A percentile compares a stretch with the other conserved stretches of the same genome.
Evolutionary conservation across 257 asterid species (phyloP).

Genomic region (Solanum medicagineum): DNA sequence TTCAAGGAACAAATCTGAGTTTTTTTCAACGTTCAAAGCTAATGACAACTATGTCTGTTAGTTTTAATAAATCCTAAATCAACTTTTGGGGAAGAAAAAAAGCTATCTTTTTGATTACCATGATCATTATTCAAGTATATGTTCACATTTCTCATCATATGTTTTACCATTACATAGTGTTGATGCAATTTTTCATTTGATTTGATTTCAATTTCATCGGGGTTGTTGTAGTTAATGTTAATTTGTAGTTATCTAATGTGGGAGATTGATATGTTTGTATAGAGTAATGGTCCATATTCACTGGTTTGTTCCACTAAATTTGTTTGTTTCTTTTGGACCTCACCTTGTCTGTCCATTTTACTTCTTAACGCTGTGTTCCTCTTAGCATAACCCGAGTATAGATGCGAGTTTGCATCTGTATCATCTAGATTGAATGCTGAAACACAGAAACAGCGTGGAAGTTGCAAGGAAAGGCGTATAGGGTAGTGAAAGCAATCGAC

Average conservation of each 20-base stretch:
- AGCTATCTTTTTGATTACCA: neutral
- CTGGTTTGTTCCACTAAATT: neutral
- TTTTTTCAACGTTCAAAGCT: neutral
- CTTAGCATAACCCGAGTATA: neutral
- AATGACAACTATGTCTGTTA: neutral
- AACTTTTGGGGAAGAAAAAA: neutral
- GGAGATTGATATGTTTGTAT: neutral
- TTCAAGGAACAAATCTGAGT: neutral
- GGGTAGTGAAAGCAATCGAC: neutral
- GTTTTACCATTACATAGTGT: neutral
- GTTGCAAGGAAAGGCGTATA: neutral
- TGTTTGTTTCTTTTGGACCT: neutral
- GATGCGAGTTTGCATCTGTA: neutral
- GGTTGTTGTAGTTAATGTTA: neutral
- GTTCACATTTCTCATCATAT: neutral
- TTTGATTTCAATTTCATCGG: neutral
- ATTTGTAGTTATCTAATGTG: neutral
- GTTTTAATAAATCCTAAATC: neutral
- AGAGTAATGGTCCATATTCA: neutral
- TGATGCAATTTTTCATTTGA: neutral
- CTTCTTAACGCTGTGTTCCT: neutral
- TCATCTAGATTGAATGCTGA: neutral
- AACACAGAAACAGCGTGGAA: neutral
- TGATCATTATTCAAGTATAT: neutral
- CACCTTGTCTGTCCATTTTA: neutral